Evolutionary conservation across 441 rosid species (phyloP).

Genomic region (Raphanus hybrid): DNA sequence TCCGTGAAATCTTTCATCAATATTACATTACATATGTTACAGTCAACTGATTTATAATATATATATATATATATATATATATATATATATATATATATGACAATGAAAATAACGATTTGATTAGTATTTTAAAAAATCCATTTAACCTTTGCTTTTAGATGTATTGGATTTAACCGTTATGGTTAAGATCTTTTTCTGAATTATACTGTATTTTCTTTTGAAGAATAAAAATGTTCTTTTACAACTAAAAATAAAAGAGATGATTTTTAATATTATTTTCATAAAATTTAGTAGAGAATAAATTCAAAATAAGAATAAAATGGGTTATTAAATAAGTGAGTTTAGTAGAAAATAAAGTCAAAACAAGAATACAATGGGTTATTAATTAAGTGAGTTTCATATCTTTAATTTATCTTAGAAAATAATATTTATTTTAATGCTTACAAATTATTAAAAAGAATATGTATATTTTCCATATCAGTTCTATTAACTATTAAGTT

Average conservation of each 20-base stretch:
- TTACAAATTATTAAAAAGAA: not conserved
- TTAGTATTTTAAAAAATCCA: not conserved
- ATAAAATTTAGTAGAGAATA: not conserved
- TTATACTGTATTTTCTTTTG: not conserved
- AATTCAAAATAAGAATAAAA: not conserved
- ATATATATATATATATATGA: not conserved
- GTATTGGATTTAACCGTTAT: not conserved
- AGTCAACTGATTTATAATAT: not conserved
- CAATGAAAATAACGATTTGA: not conserved
- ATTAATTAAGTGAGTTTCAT: not conserved
- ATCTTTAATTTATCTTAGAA: not conserved
- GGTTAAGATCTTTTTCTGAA: not conserved
- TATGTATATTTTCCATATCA: not conserved
- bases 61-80: no score
- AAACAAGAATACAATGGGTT: not conserved
- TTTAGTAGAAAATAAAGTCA: not conserved
- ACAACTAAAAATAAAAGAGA: not conserved
- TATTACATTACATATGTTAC: not conserved
- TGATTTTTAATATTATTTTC: not conserved
- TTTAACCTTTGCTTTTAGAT: not conserved
- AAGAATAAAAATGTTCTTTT: not conserved
- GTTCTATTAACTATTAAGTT: not conserved
- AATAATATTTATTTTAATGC: not conserved
- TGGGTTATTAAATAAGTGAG: not conserved
- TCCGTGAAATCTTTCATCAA: not conserved